Conservation (phyloP, 1,284 basidiomycete genomes). For the Pholiota adiposa region DNA sequence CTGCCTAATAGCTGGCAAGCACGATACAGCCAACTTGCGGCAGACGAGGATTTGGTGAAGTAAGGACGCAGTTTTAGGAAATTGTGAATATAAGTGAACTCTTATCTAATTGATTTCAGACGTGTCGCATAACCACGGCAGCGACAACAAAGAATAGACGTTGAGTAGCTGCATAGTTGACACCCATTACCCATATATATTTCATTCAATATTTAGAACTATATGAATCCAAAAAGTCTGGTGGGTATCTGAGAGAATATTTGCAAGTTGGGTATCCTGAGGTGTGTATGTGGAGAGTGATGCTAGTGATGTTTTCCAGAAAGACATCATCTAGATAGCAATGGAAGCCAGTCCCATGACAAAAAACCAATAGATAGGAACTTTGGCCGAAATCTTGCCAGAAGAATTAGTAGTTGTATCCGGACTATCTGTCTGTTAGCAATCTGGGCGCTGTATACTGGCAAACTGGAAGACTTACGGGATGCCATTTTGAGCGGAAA, state of each 20-base stretch:
- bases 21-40: conserved; percentile 52
- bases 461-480: conserved; percentile 51
- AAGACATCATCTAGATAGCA: conserved; percentile 12
- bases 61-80: conserved; percentile 40
- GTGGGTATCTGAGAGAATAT: background rate
- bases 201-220: background rate
- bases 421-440: conserved; percentile 36
- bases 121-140: conserved; percentile 27
- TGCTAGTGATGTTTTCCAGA: background rate
- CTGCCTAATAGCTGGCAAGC: conserved; percentile 38
- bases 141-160: background rate
- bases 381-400: background rate
- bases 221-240: background rate
- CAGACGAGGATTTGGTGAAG: conserved; percentile 55
- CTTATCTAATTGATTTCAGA: conserved; percentile 20
- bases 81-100: conserved; percentile 10
- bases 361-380: conserved; percentile 10
- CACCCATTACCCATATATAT: too few species aligned
- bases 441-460: background rate
- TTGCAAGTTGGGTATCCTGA: background rate
- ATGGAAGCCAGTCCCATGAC: conserved; percentile 11
- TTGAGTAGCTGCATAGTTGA: too few species aligned
- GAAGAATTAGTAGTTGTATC: conserved; percentile 43
- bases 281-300: background rate
- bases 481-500: conserved; percentile 67